Conservation (phyloP, 2,329 filamentous ascomycete genomes). For the Botrytis galanthina region DNA sequence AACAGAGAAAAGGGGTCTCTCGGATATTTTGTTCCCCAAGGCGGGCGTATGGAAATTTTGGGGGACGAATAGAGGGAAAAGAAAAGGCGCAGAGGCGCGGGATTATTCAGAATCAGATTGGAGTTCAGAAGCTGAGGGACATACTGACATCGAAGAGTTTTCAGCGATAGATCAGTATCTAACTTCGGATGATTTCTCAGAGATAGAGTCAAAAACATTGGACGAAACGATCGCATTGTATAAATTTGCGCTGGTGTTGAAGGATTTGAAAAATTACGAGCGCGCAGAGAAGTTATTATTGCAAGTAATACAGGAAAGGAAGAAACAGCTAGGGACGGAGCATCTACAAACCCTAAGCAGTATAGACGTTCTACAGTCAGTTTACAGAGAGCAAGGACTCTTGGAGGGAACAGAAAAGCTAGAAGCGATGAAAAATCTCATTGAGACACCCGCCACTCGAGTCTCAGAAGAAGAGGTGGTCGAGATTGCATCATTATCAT, state of each 20-base stretch:
- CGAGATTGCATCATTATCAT: neutral
- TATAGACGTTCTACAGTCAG: neutral
- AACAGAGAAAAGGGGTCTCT: no score
- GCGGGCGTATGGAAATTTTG: no score
- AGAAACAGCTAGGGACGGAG: neutral
- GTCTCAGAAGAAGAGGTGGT: neutral
- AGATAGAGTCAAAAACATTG: neutral
- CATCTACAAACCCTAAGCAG: neutral
- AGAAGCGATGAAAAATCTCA: neutral
- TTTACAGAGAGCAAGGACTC: neutral
- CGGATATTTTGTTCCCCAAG: no score
- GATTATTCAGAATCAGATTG: no score
- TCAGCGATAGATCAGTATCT: no score
- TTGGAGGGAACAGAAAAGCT: neutral
- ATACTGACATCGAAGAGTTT: no score
- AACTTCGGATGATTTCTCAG: neutral
- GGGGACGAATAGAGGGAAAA: no score
- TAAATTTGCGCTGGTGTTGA: neutral
- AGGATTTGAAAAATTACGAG: neutral
- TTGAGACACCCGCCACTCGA: rapidly evolving
- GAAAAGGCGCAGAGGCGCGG: no score
- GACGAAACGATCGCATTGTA: neutral
- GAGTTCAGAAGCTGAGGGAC: no score
- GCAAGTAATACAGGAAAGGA: neutral
- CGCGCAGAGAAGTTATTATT: neutral